Evolutionary conservation across 2,329 filamentous ascomycete species (phyloP).

Genomic region (Aspergillus brasiliensis): DNA sequence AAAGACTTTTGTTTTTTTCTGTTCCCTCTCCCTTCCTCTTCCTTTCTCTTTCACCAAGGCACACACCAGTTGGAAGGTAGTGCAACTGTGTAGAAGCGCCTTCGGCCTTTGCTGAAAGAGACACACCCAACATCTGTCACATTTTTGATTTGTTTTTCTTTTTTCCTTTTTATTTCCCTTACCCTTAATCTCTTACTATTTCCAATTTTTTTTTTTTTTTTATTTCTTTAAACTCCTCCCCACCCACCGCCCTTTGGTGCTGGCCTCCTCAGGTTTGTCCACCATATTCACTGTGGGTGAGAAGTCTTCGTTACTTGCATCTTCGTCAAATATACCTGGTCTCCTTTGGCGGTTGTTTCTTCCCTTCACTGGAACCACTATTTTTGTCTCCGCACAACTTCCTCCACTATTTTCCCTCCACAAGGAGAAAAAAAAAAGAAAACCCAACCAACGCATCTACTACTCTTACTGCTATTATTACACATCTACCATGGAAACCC

Average conservation of each 20-base stretch:
- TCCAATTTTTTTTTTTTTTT: neutral
- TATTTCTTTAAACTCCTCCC: neutral
- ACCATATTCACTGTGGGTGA: neutral
- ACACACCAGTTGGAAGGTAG: neutral
- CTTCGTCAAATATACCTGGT: neutral
- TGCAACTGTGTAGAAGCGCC: slow-evolving; percentile 1
- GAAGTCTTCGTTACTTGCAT: neutral
- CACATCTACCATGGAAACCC: slow-evolving; percentile 13
- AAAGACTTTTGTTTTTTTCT: too few relatives aligned
- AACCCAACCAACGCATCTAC: neutral
- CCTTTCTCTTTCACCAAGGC: neutral
- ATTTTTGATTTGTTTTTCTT: neutral
- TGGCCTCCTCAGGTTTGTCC: neutral
- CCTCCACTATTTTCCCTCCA: neutral
- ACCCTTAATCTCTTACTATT: neutral
- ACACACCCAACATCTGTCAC: slow-evolving; percentile 7
- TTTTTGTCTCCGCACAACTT: neutral
- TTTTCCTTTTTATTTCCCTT: neutral
- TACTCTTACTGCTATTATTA: neutral
- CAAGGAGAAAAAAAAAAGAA: too few relatives aligned
- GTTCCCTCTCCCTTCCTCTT: slow-evolving; percentile 5
- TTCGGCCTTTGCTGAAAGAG: slow-evolving; percentile 3
- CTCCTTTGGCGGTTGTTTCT: neutral
- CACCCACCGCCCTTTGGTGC: neutral
- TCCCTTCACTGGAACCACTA: neutral